A percentile compares a stretch with the other conserved stretches of the same genome.
Evolutionary conservation across 495 filamentous ascomycete species (phyloP).

Genomic region (Tuber indicum): DNA sequence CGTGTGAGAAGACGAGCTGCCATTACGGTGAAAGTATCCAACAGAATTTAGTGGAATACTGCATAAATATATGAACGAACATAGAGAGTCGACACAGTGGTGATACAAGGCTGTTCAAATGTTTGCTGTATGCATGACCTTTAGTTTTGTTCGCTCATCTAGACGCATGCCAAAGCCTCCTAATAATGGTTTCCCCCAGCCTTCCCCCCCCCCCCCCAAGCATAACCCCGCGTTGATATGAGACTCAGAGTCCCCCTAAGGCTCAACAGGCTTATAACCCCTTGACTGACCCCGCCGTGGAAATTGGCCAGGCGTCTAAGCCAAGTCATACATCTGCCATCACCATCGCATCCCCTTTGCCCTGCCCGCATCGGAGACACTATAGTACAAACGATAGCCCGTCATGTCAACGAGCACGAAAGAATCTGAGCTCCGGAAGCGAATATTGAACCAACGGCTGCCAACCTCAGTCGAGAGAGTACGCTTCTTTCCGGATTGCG

Average conservation of each 20-base stretch:
- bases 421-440: not conserved
- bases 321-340: not conserved
- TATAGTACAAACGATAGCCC: not conserved
- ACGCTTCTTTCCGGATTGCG: not conserved
- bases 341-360: not conserved
- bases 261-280: not conserved
- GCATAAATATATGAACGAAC: not conserved
- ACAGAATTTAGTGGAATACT: not conserved
- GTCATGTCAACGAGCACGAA: not conserved
- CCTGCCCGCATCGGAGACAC: not conserved
- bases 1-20: not conserved
- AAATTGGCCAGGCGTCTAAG: not conserved
- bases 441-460: not conserved
- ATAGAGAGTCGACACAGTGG: not conserved
- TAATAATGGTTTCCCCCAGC: not conserved
- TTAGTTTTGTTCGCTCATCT: not conserved
- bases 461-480: not conserved
- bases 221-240: not conserved
- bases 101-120: constrained; percentile 1
- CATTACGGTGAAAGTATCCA: not conserved
- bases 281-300: not conserved
- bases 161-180: not conserved
- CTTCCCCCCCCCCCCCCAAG: not conserved
- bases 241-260: not conserved
- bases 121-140: not conserved